phyloP scores from a whole-genome alignment of 2,329 filamentous ascomycete genomes.

The Leptoxyphium fumago region DNA sequence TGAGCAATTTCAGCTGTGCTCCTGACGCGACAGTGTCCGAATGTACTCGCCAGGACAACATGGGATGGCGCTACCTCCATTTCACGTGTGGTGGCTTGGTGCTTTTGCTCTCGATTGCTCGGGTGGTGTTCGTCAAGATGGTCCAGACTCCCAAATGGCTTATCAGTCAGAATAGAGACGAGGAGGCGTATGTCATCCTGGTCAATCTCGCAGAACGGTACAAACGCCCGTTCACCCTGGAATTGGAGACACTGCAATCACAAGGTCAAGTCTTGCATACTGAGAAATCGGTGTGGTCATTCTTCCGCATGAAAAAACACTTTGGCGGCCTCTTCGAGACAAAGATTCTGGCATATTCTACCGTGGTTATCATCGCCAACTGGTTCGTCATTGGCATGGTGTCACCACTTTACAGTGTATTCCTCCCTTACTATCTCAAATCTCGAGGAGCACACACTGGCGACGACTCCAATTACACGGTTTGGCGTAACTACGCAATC shows the following conservation, averaged over 20 bases:
- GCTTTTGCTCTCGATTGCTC: constrained; percentile 8
- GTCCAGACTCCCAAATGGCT: constrained; percentile 13
- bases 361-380: constrained; percentile 10
- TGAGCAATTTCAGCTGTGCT: constrained; percentile 21
- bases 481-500: constrained; percentile 11
- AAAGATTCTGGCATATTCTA: constrained; percentile 9
- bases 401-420: constrained; percentile 6
- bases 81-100: constrained; percentile 12
- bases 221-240: constrained; percentile 8
- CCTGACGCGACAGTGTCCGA: constrained; percentile 2
- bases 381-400: constrained; percentile 11
- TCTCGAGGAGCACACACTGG: constrained; percentile 7
- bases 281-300: constrained; percentile 12
- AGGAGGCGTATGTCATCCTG: constrained; percentile 9
- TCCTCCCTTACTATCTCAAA: constrained; percentile 8
- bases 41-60: constrained; percentile 8
- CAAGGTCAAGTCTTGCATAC: constrained; percentile 12
- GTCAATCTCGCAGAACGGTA: constrained; percentile 9
- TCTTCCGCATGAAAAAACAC: constrained; percentile 10
- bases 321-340: constrained; percentile 13
- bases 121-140: constrained; percentile 10
- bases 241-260: constrained; percentile 6
- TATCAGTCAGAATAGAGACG: constrained; percentile 13
- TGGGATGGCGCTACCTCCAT: constrained; percentile 15
- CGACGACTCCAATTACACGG: constrained; percentile 5